Evolutionary conservation across 345 rosid genomes (phyloP).

Genomic region (Dovyalis caffra): DNA sequence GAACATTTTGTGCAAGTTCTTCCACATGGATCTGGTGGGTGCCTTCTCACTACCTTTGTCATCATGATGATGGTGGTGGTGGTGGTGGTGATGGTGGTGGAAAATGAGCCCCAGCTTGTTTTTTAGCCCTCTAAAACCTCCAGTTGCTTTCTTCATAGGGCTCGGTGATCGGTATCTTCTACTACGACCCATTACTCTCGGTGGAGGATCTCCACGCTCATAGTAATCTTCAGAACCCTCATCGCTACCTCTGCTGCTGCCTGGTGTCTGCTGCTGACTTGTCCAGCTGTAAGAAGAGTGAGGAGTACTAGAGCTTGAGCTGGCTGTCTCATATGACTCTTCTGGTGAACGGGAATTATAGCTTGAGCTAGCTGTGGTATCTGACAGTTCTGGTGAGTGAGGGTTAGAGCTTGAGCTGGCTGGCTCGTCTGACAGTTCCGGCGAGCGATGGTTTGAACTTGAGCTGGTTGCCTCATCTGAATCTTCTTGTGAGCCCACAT

Average conservation of each 20-base stretch:
- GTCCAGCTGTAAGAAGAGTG: constrained; percentile 1
- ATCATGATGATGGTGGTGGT: constrained; percentile 33
- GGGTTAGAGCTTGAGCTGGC: not conserved
- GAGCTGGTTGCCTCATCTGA: not conserved
- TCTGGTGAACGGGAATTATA: too few species aligned
- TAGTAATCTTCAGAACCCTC: not conserved
- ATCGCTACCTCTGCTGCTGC: not conserved
- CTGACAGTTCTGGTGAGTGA: too few species aligned
- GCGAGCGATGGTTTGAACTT: too few species aligned
- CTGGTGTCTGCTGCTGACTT: not conserved
- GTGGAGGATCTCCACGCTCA: not conserved
- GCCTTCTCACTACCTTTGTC: not conserved
- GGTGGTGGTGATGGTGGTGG: constrained; percentile 61
- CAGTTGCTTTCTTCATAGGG: constrained; percentile 14
- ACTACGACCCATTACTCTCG: not conserved
- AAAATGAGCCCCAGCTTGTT: constrained; percentile 58
- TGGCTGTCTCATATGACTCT: too few species aligned
- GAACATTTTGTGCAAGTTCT: constrained; percentile 26
- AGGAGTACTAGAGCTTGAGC: too few species aligned
- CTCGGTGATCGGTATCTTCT: not conserved
- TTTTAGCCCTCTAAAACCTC: constrained; percentile 48
- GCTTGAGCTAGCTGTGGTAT: too few species aligned
- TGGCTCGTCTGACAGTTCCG: too few species aligned
- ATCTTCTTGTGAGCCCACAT: not conserved
- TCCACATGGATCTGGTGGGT: constrained; percentile 39